These are phyloP conservation scores for Cordyceps fumosorosea DNA, from an alignment of 2,329 filamentous ascomycete species.

Conservation along the genomic window DNA sequence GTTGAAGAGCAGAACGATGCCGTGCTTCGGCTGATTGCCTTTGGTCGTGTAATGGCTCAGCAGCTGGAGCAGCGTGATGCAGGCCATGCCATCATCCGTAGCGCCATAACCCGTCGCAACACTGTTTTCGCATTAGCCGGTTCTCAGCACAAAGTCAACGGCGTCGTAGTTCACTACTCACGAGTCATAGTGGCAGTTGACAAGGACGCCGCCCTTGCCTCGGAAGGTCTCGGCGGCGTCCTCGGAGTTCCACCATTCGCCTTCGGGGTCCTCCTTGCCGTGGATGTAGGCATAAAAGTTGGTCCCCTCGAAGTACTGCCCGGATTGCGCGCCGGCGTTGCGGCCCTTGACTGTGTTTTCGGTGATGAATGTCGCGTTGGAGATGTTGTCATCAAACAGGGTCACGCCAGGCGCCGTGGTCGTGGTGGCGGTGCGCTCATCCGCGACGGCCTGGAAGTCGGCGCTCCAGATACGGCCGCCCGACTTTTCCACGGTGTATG, in stretches of 20 bases:
- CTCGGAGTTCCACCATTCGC: conserved; percentile 62
- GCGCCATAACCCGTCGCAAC: conserved; percentile 89
- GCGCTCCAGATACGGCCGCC: conserved; percentile 25
- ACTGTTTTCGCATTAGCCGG: conserved; percentile 33
- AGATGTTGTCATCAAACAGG: conserved; percentile 70
- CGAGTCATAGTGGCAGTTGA: conserved; percentile 91
- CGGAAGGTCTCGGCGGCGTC: conserved; percentile 38
- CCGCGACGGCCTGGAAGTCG: not conserved
- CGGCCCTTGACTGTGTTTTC: conserved; percentile 17
- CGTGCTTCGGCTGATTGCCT: conserved; percentile 66
- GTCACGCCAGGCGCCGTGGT: conserved; percentile 40
- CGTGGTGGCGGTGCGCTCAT: not conserved
- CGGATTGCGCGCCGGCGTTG: conserved; percentile 28
- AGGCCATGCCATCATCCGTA: conserved; percentile 88
- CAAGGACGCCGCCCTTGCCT: conserved; percentile 70
- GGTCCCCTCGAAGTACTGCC: conserved; percentile 82
- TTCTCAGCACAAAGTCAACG: not conserved
- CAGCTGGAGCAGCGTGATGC: conserved; percentile 78
- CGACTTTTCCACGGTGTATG: conserved; percentile 35
- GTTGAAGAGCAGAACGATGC: conserved; percentile 81
- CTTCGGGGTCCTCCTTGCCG: conserved; percentile 65
- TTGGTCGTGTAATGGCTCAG: conserved; percentile 76
- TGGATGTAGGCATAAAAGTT: conserved; percentile 91
- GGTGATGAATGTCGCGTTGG: conserved; percentile 65
- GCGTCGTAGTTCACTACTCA: conserved; percentile 24